Conservation (phyloP, 257 asterid species). For the Solanum arcanum region DNA sequence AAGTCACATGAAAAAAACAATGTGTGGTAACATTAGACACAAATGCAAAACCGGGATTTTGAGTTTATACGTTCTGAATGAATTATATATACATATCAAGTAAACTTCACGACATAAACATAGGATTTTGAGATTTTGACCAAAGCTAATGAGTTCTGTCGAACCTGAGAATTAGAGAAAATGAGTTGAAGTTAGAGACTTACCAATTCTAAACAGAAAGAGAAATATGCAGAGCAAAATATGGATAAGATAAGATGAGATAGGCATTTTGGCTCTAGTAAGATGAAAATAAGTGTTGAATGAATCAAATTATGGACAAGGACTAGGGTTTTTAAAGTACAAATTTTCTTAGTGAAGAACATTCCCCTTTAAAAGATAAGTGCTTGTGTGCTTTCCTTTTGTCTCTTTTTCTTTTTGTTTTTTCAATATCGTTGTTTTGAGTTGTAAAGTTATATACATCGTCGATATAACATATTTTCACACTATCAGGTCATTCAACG, state of each 20-base stretch:
- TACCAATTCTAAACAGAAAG: conserved; percentile 32
- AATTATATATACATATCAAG: neutral
- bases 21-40: neutral
- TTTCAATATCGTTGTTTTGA: neutral
- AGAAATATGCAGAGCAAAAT: conserved; percentile 19
- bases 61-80: neutral
- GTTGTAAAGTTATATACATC: neutral
- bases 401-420: neutral
- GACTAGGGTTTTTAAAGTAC: conserved; percentile 10
- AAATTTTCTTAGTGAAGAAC: neutral
- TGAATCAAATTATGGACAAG: neutral
- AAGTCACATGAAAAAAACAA: neutral
- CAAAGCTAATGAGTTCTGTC: neutral
- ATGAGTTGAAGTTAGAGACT: neutral
- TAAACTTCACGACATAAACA: neutral
- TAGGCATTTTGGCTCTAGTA: conserved; percentile 20
- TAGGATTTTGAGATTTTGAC: neutral
- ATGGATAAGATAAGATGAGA: conserved; percentile 1
- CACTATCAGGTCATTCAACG: neutral
- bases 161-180: neutral
- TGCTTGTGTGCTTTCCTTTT: conserved; percentile 7
- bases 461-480: neutral
- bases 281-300: neutral
- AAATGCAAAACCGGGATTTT: neutral
- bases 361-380: neutral